A percentile compares a stretch with the other conserved stretches of the same genome.
Evolutionary conservation across 225 moss, liverwort and hornwort species (phyloP).

Genomic region (Polytrichum commune): DNA sequence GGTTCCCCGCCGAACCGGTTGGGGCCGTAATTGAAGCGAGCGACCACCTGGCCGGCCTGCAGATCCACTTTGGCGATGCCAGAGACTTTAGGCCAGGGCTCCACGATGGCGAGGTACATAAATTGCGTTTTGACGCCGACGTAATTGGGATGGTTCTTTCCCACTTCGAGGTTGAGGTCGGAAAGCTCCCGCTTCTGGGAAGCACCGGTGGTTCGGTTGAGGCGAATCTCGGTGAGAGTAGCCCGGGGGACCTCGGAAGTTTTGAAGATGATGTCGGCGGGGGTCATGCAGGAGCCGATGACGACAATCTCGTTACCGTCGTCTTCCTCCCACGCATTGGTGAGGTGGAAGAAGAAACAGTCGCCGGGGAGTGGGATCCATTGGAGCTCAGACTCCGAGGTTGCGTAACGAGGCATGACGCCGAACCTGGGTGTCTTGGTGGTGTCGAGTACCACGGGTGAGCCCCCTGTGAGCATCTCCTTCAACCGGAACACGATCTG

Average conservation of each 20-base stretch:
- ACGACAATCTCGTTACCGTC: conserved; percentile 67
- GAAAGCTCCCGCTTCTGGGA: conserved; percentile 59
- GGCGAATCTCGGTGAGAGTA: conserved; percentile 66
- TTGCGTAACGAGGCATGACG: conserved; percentile 68
- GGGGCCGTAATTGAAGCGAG: conserved; percentile 41
- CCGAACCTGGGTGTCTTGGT: conserved; percentile 75
- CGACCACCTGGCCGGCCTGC: conserved; percentile 47
- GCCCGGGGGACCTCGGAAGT: conserved; percentile 52
- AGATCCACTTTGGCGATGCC: conserved; percentile 87
- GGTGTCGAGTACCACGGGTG: conserved; percentile 67
- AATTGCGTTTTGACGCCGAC: conserved; percentile 61
- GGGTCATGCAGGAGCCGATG: conserved; percentile 87
- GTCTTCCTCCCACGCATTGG: conserved; percentile 90
- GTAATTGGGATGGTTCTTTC: conserved; percentile 66
- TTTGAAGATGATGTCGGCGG: conserved; percentile 84
- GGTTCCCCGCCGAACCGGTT: conserved; percentile 83
- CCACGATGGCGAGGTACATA: conserved; percentile 80
- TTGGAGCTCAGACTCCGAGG: conserved; percentile 54
- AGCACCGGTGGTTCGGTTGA: conserved; percentile 56
- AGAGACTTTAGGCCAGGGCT: conserved; percentile 95
- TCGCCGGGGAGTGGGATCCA: conserved; percentile 78
- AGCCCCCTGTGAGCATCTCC: conserved; percentile 75
- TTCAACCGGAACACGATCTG: conserved; percentile 49
- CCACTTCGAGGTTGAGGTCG: conserved; percentile 75
- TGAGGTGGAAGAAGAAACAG: conserved; percentile 87